Base-by-base conservation (phyloP, 108 stramenopile species). In the Nitzschia sp. region DNA sequence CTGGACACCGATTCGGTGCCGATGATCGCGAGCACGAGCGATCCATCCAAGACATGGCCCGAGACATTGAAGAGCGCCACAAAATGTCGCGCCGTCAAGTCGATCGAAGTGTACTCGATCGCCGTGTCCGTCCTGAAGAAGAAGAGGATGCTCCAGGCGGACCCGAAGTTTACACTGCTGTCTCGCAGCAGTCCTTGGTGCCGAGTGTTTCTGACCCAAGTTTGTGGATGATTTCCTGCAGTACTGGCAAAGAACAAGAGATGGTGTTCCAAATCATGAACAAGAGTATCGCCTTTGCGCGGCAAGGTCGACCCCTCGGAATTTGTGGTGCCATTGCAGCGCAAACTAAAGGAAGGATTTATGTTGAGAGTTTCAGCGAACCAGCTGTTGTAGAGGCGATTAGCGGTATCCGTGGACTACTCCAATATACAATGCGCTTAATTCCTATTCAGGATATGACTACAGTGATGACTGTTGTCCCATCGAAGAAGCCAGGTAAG, bases 401-500 rank as follows among this genome's bases (percentile, higher is more conserved):
- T 36, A 80, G 86, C 45, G 97, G 97, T 32, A 79, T 99, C 22
- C 84, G 94, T 69, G 87, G 93, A 8, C 72, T 92, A 62, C 56
- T 92, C 76, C 83, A 85, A 31, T 91, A 93, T 68, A 74, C 89
- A 13, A 93, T 87, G 89, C 78, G 80, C 30, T 69, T 95, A 61
- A 81, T 99, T 3, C 97, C 96, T 15, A 92, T 97, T 63, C 53
- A 75, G 6, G 96, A 99, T 59, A 99, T 99, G 97, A 95, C 98
- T 9, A 92, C 96, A 6, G 94, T 98, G 45, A 90, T 99, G 84
- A 92, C 81, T 26, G 96, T 97, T 26, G 78, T 73, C 25, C 84
- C 92, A 16, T 91, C 84, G 53, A 96, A 92, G 68, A 91, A 91
- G 71, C 92, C 92, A 52, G 89, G 86, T 91, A 80, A 53, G 89